Evolutionary conservation across 2,329 filamentous ascomycete species (phyloP).

Genomic region (Cercospora sp.): DNA sequence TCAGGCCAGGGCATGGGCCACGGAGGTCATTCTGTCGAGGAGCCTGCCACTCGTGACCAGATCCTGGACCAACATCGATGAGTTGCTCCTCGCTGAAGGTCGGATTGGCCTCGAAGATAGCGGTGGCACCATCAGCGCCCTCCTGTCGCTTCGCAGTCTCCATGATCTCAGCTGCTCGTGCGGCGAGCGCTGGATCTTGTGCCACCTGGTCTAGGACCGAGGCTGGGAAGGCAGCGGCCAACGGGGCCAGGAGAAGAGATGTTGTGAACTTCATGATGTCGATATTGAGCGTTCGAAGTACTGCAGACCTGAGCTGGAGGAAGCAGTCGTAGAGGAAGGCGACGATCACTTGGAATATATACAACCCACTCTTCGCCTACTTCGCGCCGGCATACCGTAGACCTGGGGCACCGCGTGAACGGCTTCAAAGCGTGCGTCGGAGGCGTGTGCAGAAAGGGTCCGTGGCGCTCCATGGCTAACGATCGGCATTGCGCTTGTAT

Average conservation of each 20-base stretch:
- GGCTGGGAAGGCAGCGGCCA: constrained; percentile 22
- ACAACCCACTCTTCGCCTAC: background rate
- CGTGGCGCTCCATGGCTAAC: background rate
- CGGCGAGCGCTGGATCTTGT: constrained; percentile 15
- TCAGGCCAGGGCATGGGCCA: constrained; percentile 37
- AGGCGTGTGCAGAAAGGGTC: constrained; percentile 1
- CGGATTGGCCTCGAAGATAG: constrained; percentile 31
- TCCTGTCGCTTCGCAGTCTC: constrained; percentile 27
- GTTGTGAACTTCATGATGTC: constrained; percentile 16
- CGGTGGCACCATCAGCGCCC: constrained; percentile 26
- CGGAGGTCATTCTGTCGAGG: constrained; percentile 35
- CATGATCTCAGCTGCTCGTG: constrained; percentile 18
- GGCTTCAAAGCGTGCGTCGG: background rate
- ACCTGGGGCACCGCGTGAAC: background rate
- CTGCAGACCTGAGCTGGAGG: background rate
- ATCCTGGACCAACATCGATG: constrained; percentile 31
- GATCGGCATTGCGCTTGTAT: constrained; percentile 11
- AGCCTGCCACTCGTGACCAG: constrained; percentile 33
- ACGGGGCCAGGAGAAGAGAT: constrained; percentile 10
- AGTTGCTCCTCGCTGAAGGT: constrained; percentile 35
- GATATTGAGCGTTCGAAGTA: background rate
- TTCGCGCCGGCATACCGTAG: background rate
- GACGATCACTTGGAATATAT: background rate
- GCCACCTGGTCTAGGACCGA: constrained; percentile 14
- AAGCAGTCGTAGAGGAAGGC: background rate